Evolutionary conservation across 441 rosid genomes (phyloP).

Genomic region (Flueggea neowawraea): DNA sequence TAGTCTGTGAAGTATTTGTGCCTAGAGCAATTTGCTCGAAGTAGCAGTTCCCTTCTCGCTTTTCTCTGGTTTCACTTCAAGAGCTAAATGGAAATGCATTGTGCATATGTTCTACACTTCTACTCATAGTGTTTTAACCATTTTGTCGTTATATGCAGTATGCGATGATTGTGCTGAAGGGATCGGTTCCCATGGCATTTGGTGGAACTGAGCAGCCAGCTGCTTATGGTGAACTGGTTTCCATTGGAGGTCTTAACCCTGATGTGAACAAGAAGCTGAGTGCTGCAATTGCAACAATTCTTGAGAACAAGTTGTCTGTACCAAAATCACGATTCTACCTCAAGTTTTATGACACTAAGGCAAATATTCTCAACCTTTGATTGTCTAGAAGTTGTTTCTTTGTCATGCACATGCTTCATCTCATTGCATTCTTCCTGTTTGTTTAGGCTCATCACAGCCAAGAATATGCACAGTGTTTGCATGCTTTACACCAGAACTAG

Average conservation of each 20-base stretch:
- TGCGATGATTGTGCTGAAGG: slow-evolving; percentile 98
- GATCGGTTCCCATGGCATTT: slow-evolving; percentile 85
- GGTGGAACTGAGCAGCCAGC: slow-evolving; percentile 97
- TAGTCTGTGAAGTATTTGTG: too few relatives aligned
- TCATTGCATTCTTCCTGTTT: slow-evolving; percentile 49
- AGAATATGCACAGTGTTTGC: slow-evolving; percentile 99
- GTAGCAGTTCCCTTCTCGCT: not conserved
- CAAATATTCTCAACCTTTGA: slow-evolving; percentile 10
- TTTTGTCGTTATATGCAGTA: slow-evolving; percentile 47
- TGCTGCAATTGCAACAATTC: slow-evolving; percentile 71
- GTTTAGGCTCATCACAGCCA: slow-evolving; percentile 94
- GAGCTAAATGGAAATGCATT: not conserved
- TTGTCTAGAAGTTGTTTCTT: slow-evolving; percentile 1
- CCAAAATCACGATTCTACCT: slow-evolving; percentile 83
- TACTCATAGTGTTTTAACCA: not conserved
- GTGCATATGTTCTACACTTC: not conserved
- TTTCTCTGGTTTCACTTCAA: not conserved
- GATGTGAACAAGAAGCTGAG: slow-evolving; percentile 84
- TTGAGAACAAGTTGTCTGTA: slow-evolving; percentile 76
- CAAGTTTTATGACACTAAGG: slow-evolving; percentile 91
- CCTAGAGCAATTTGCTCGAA: too few relatives aligned
- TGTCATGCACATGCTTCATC: slow-evolving; percentile 22
- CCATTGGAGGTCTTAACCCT: slow-evolving; percentile 82
- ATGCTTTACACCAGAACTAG: slow-evolving; percentile 97
- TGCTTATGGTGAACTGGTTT: slow-evolving; percentile 89